A percentile compares a stretch with the other conserved stretches of the same genome.
Conservation (phyloP, 73 alveolate genomes). For the Loxodes magnus region DNA sequence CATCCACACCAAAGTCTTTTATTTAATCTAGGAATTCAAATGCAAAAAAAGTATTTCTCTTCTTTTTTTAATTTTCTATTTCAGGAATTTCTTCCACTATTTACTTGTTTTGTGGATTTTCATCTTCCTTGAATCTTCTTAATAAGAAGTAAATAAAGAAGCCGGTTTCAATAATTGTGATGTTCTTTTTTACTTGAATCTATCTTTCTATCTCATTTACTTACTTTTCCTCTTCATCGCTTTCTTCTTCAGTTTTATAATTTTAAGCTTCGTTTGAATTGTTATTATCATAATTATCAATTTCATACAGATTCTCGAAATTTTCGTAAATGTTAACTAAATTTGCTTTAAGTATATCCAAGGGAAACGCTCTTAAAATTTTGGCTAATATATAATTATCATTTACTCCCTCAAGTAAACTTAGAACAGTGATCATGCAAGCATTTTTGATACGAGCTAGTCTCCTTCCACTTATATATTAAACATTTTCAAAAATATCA, state of each 20-base stretch:
- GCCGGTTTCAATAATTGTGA: slow-evolving; percentile 64
- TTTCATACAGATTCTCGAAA: slow-evolving; percentile 17
- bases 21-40: not conserved
- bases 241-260: too few species aligned
- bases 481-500: slow-evolving; percentile 11
- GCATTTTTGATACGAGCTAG: slow-evolving; percentile 33
- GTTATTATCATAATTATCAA: slow-evolving; percentile 16
- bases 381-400: slow-evolving; percentile 27
- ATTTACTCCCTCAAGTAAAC: slow-evolving; percentile 23
- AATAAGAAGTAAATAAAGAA: slow-evolving; percentile 48
- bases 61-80: slow-evolving; percentile 5
- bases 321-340: slow-evolving; percentile 14
- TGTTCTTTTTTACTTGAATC: slow-evolving; percentile 2
- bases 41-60: slow-evolving; percentile 10
- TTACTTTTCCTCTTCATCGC: too few species aligned
- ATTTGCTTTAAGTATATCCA: slow-evolving; percentile 23
- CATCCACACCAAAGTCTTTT: not conserved
- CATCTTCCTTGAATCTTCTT: slow-evolving; percentile 40
- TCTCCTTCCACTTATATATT: slow-evolving; percentile 26
- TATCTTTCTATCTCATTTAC: too few species aligned
- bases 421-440: slow-evolving; percentile 26
- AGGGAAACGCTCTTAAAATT: slow-evolving; percentile 29
- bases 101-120: slow-evolving; percentile 41
- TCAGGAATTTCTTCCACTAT: slow-evolving; percentile 19
- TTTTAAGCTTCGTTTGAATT: not conserved